Conservation (phyloP, 2,329 filamentous ascomycete genomes). For the Aspergillus brasiliensis region DNA sequence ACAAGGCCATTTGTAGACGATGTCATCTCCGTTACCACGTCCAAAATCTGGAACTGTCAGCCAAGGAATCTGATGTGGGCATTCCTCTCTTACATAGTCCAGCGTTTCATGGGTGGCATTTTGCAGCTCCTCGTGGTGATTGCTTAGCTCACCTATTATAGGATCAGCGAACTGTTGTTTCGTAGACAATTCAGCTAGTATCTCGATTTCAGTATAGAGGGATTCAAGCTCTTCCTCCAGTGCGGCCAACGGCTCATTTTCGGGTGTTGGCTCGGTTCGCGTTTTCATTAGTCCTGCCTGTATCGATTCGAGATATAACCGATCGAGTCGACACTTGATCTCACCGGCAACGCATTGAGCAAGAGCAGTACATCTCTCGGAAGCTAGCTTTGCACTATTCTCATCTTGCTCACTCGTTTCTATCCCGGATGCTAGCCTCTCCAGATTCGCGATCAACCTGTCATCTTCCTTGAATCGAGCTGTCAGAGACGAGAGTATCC, state of each 20-base stretch:
- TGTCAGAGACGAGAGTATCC: slow-evolving; percentile 36
- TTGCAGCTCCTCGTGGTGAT: slow-evolving; percentile 32
- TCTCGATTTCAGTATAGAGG: slow-evolving; percentile 43
- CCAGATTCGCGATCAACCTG: slow-evolving; percentile 32
- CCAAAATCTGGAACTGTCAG: slow-evolving; percentile 33
- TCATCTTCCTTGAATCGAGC: slow-evolving; percentile 42
- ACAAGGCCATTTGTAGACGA: slow-evolving; percentile 32
- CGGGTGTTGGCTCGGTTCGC: not conserved
- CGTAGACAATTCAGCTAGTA: slow-evolving; percentile 45
- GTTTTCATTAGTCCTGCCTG: slow-evolving; percentile 8
- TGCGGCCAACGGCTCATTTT: slow-evolving; percentile 23
- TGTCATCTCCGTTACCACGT: slow-evolving; percentile 38
- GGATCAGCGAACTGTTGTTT: slow-evolving; percentile 46
- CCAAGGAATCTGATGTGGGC: too few species aligned
- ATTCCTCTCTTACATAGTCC: slow-evolving; percentile 32
- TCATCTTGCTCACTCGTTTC: slow-evolving; percentile 33
- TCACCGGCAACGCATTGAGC: slow-evolving; percentile 39
- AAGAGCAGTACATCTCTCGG: slow-evolving; percentile 32
- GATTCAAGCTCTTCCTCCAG: slow-evolving; percentile 42
- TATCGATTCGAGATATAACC: slow-evolving; percentile 40
- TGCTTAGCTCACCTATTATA: slow-evolving; percentile 39
- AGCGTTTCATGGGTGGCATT: slow-evolving; percentile 36
- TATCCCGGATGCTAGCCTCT: slow-evolving; percentile 31
- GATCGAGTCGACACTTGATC: slow-evolving; percentile 43
- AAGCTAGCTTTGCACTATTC: slow-evolving; percentile 29